Conservation (phyloP, 2,329 filamentous ascomycete species). For the Thermoascus crustaceus region DNA sequence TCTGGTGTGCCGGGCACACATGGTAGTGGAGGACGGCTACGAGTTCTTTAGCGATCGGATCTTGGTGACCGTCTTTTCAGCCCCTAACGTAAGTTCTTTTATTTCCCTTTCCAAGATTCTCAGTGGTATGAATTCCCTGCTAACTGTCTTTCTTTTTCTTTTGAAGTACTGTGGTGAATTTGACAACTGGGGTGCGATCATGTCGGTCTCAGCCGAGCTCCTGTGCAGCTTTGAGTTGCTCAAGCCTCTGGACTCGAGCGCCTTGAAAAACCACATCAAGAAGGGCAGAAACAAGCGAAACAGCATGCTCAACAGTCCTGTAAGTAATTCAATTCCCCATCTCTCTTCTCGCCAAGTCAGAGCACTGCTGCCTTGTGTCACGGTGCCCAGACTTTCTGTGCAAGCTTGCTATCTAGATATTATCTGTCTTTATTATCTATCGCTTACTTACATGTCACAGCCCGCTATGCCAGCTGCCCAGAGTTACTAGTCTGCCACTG, state of each 20-base stretch:
- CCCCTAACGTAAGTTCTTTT: conserved; percentile 90
- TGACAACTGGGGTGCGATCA: conserved; percentile 97
- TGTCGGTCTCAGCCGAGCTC: conserved; percentile 90
- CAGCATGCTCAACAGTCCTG: conserved; percentile 91
- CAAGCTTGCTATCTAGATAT: conserved; percentile 6
- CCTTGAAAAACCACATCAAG: conserved; percentile 97
- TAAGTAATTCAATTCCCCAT: conserved; percentile 46
- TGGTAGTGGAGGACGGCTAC: conserved; percentile 98
- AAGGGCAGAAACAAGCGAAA: conserved; percentile 92
- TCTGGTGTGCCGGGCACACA: conserved; percentile 91
- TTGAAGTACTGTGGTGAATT: conserved; percentile 95
- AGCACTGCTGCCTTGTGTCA: conserved; percentile 12
- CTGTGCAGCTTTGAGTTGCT: conserved; percentile 95
- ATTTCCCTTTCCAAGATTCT: background rate
- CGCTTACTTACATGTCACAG: conserved; percentile 21
- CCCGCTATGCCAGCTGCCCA: conserved; percentile 38
- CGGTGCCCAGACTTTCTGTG: conserved; percentile 12
- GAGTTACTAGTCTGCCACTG: conserved; percentile 27
- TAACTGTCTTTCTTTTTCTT: conserved; percentile 13
- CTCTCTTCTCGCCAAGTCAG: conserved; percentile 15
- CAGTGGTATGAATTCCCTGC: conserved; percentile 9
- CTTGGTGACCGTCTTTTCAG: conserved; percentile 93
- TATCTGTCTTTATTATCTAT: conserved; percentile 2
- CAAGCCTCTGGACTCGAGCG: conserved; percentile 91
- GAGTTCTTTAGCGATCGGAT: conserved; percentile 97